Evolutionary conservation across 768 basidiomycete species (phyloP).

Genomic region (Calocybe cyanea): DNA sequence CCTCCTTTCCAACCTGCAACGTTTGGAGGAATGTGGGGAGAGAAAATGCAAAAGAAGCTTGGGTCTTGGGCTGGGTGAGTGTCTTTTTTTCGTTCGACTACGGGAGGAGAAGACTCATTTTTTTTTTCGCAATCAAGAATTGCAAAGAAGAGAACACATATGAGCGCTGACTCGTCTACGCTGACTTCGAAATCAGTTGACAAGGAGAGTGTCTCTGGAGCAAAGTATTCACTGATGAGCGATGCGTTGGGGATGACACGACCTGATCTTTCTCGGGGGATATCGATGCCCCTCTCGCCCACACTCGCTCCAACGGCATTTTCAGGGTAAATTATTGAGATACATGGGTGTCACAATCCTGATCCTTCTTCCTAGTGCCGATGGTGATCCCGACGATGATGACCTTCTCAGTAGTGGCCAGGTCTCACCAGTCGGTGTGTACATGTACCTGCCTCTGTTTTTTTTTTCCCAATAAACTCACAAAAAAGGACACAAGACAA

Average conservation of each 20-base stretch:
- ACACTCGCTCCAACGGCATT: conserved; percentile 29
- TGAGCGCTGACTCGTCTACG: conserved; percentile 15
- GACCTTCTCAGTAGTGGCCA: conserved; percentile 78
- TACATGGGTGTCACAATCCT: too few species aligned
- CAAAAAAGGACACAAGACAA: conserved; percentile 11
- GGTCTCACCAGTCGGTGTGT: conserved; percentile 66
- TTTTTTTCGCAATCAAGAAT: conserved; percentile 10
- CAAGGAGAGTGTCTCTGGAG: conserved; percentile 1
- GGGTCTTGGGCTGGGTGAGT: conserved; percentile 43
- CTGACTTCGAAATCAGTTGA: conserved; percentile 10
- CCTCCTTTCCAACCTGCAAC: conserved; percentile 15
- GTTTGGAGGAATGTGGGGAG: conserved; percentile 39
- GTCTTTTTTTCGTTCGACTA: background rate
- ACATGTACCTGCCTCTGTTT: conserved; percentile 7
- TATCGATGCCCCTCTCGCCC: conserved; percentile 25
- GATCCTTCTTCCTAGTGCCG: conserved; percentile 4
- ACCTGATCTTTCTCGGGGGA: conserved; percentile 5
- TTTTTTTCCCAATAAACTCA: background rate
- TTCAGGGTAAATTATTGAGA: conserved; percentile 19
- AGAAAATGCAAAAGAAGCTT: conserved; percentile 38
- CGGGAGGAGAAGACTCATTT: background rate
- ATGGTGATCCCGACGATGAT: conserved; percentile 44
- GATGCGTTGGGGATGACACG: conserved; percentile 9
- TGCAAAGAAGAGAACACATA: conserved; percentile 21
- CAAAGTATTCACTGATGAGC: background rate